These are phyloP conservation scores for Paecilomyces formosus DNA, from an alignment of 2,329 filamentous ascomycete species.

Conservation along the genomic window DNA sequence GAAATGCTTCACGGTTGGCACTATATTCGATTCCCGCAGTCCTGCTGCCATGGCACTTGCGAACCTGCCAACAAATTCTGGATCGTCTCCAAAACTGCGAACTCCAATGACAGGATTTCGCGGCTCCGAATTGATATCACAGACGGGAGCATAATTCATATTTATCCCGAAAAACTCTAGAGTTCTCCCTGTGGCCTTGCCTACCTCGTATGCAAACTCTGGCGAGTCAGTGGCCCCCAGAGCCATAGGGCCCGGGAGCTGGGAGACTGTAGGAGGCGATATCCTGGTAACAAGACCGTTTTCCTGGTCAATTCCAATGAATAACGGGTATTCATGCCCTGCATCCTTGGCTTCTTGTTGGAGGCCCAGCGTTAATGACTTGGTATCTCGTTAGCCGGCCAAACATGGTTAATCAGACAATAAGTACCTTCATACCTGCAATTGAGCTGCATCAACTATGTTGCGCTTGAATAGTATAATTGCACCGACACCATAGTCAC, in stretches of 20 bases:
- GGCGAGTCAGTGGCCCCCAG: slow-evolving; percentile 33
- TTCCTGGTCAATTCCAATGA: slow-evolving; percentile 41
- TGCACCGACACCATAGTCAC: slow-evolving; percentile 32
- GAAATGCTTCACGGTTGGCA: slow-evolving; percentile 40
- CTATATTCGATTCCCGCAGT: slow-evolving; percentile 29
- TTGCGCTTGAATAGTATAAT: slow-evolving; percentile 38
- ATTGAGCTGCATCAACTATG: slow-evolving; percentile 29
- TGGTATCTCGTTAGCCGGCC: neutral
- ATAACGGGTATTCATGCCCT: slow-evolving; percentile 32
- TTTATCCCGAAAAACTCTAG: slow-evolving; percentile 35
- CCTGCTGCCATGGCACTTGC: slow-evolving; percentile 31
- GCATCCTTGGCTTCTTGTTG: slow-evolving; percentile 33
- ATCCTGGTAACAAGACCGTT: slow-evolving; percentile 39
- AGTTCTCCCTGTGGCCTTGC: slow-evolving; percentile 31
- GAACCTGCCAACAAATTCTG: slow-evolving; percentile 34
- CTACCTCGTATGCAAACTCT: slow-evolving; percentile 27
- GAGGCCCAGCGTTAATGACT: slow-evolving; percentile 26
- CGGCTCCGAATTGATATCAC: slow-evolving; percentile 39
- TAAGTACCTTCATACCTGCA: slow-evolving; percentile 18
- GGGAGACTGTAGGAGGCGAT: slow-evolving; percentile 30
- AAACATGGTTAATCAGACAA: neutral
- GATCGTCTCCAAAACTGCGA: slow-evolving; percentile 36
- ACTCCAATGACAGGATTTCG: slow-evolving; percentile 39
- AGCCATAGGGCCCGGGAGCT: slow-evolving; percentile 39
- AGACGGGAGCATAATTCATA: slow-evolving; percentile 40